Evolutionary conservation across 805 yeast genomes (phyloP).

Genomic region (Sugiyamaella floridensis): DNA sequence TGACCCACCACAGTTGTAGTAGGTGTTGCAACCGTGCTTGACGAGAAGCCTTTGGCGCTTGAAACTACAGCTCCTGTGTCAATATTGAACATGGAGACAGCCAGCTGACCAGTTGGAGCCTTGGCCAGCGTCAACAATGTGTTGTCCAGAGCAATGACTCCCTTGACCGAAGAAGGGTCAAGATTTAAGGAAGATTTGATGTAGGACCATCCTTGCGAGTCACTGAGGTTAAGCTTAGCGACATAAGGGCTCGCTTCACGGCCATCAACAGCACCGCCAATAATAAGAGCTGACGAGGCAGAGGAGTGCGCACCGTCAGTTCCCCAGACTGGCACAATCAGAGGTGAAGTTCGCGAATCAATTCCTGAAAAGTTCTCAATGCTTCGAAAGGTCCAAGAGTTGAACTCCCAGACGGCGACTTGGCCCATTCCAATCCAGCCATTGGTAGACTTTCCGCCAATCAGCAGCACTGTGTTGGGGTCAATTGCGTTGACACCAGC

Average conservation of each 20-base stretch:
- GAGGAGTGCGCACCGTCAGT: slow-evolving; percentile 3
- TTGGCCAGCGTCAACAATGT: slow-evolving; percentile 20
- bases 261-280: slow-evolving; percentile 52
- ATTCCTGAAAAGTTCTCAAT: slow-evolving; percentile 32
- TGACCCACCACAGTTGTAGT: slow-evolving; percentile 20
- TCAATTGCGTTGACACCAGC: slow-evolving; percentile 21
- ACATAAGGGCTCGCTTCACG: slow-evolving; percentile 38
- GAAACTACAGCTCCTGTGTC: slow-evolving; percentile 4
- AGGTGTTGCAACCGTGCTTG: slow-evolving; percentile 6
- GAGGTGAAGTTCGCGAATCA: slow-evolving; percentile 47
- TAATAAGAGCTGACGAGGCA: slow-evolving; percentile 31
- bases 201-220: slow-evolving; percentile 42
- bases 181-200: slow-evolving; percentile 18
- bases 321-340: slow-evolving; percentile 49
- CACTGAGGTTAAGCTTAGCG: slow-evolving; percentile 34
- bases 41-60: slow-evolving; percentile 10
- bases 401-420: slow-evolving; percentile 64
- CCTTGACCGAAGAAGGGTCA: slow-evolving; percentile 8
- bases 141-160: slow-evolving; percentile 12
- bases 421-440: slow-evolving; percentile 75
- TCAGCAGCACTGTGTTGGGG: slow-evolving; percentile 32
- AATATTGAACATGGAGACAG: slow-evolving; percentile 5
- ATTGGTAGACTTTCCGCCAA: slow-evolving; percentile 56
- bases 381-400: slow-evolving; percentile 56
- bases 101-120: neutral